These are phyloP conservation scores for Talaromyces sp. DNA, from an alignment of 2,329 filamentous ascomycete species.

Conservation along the genomic window DNA sequence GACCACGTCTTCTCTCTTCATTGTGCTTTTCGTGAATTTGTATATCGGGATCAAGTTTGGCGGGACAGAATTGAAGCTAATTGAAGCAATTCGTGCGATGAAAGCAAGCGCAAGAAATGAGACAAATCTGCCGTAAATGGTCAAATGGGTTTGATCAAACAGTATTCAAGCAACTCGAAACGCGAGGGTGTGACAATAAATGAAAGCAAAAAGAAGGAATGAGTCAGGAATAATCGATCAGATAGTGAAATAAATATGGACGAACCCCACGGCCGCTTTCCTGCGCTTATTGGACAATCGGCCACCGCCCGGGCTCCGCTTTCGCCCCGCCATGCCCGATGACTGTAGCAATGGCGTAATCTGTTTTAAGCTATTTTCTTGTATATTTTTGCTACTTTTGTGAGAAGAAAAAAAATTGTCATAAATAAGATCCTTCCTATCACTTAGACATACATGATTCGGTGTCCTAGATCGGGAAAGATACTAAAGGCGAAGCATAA, in stretches of 20 bases:
- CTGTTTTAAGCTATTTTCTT: neutral
- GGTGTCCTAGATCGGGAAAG: neutral
- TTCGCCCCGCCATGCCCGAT: neutral
- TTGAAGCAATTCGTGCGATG: neutral
- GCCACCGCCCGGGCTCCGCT: neutral
- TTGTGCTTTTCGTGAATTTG: neutral
- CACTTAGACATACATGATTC: neutral
- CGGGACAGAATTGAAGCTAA: neutral
- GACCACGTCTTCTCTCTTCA: conserved; percentile 60
- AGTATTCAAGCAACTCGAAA: too few relatives aligned
- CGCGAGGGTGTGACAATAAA: neutral
- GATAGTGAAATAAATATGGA: conserved; percentile 58
- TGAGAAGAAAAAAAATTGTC: neutral
- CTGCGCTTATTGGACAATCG: neutral
- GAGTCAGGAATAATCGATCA: neutral
- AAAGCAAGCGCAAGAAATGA: neutral
- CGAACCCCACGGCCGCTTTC: neutral
- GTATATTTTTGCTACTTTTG: neutral
- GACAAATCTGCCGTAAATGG: neutral
- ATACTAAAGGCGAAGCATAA: neutral
- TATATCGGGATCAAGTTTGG: neutral
- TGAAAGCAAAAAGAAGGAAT: neutral
- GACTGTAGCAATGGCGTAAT: neutral
- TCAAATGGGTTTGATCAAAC: neutral
- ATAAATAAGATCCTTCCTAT: neutral